These are phyloP conservation scores for Curvularia spicifera DNA, from an alignment of 2,329 filamentous ascomycete genomes.

Conservation along the genomic window DNA sequence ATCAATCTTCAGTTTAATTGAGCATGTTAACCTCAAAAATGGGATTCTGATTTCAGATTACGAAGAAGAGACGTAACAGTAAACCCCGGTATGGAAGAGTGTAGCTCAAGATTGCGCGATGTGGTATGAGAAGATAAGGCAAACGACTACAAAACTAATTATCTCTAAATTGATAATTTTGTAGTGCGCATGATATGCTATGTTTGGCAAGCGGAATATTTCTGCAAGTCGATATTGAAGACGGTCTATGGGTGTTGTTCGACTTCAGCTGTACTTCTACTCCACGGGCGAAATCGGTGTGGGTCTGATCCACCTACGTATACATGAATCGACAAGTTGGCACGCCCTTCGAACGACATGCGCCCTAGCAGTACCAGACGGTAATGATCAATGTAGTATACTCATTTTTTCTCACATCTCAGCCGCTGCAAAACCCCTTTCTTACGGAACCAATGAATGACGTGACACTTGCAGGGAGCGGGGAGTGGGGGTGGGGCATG, in stretches of 20 bases:
- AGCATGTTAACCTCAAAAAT: too few relatives aligned
- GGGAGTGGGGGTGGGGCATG: constrained; percentile 10
- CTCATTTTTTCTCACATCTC: neutral
- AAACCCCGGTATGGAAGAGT: neutral
- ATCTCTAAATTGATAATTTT: too few relatives aligned
- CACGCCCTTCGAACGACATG: neutral
- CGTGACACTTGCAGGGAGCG: constrained; percentile 19
- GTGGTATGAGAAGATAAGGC: neutral
- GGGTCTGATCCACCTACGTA: neutral
- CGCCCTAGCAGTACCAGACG: neutral
- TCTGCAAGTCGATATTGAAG: neutral
- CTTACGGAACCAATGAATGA: neutral
- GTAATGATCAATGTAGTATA: neutral
- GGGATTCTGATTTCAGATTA: too few relatives aligned
- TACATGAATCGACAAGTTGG: neutral
- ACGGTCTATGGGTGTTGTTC: neutral
- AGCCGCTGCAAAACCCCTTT: neutral
- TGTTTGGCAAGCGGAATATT: neutral
- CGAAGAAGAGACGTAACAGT: neutral
- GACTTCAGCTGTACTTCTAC: neutral
- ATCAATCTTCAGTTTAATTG: too few relatives aligned
- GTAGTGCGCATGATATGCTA: neutral
- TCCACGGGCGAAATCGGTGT: neutral
- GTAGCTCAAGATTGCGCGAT: neutral
- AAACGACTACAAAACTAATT: neutral